A percentile compares a stretch with the other conserved stretches of the same genome.
phyloP scores from a whole-genome alignment of 139 green algal species.

The Tetradesmus obliquus region DNA sequence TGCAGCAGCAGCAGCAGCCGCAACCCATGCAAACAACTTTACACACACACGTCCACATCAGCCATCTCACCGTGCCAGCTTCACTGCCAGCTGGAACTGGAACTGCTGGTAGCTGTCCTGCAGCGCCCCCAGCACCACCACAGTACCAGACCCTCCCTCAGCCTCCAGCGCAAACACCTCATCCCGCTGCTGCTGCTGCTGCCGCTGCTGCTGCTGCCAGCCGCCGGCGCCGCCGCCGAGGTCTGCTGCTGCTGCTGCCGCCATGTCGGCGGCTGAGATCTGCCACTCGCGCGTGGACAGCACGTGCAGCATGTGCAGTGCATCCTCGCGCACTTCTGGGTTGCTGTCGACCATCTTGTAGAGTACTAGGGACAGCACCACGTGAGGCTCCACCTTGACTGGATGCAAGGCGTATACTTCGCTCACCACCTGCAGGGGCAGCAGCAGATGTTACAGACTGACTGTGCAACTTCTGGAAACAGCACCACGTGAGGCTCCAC shows the following conservation, averaged over 20 bases:
- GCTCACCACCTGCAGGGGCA: slow-evolving; percentile 68
- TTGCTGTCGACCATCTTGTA: slow-evolving; percentile 91
- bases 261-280: neutral
- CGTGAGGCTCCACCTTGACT: slow-evolving; percentile 66
- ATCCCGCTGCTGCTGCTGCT: neutral
- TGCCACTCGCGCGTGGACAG: slow-evolving; percentile 80
- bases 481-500: slow-evolving; percentile 77
- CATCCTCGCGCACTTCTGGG: slow-evolving; percentile 84
- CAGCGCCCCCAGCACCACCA: slow-evolving; percentile 77
- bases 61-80: slow-evolving; percentile 61
- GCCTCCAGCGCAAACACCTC: slow-evolving; percentile 11
- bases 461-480: neutral
- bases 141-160: slow-evolving; percentile 20
- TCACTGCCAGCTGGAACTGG: slow-evolving; percentile 82
- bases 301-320: slow-evolving; percentile 84
- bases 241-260: slow-evolving; percentile 25
- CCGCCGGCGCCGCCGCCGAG: neutral
- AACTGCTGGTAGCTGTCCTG: slow-evolving; percentile 90
- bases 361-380: slow-evolving; percentile 91
- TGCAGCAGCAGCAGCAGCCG: too few relatives aligned
- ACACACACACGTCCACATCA: neutral
- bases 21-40: neutral
- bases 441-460: neutral
- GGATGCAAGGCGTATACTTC: slow-evolving; percentile 77
- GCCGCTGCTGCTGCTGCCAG: slow-evolving; percentile 15